Evolutionary conservation across 2,329 filamentous ascomycete genomes (phyloP), one percentile per base, ranked within the genome.

Genomic region (Emydomyces testavorans): DNA sequence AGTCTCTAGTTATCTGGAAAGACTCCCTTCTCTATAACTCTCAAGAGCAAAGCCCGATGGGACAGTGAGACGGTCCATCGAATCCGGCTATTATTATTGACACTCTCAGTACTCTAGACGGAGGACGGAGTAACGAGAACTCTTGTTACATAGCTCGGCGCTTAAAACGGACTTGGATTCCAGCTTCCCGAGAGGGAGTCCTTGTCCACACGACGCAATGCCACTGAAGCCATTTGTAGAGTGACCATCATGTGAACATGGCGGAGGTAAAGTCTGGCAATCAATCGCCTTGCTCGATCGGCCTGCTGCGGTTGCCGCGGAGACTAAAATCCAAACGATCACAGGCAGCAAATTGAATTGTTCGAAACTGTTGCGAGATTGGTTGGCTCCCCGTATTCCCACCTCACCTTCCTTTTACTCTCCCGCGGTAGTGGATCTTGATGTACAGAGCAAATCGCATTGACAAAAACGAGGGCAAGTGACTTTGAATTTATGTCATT

Each of bases 161-260:
- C 43, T 46, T 46, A 37, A 34, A 18, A 36, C 18, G 42, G 26
- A 29, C 13, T 11, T 23, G 21, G 20, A 23, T 18, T 28, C 20
- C 28, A 45, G 42, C 32, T 20, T 29, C 20, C n/a, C 18, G 15
- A 21, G 28, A 28, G 20, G 21, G 11, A 21, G 32, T 38, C 26
- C 24, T 46, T 29, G 43, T 29, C 32, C 23, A 37, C 24, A 15
- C 28, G 16, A 31, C 13, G 13, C n/a, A 15, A 44, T 26, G 15
- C 21, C 16, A n/a, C 10, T 13, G 15, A 34, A 37, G n/a, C 32
- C 18, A 45, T 45, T 37, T 35, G n/a, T 45, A 37, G 21, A 37
- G 10, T 15, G 34, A 11, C n/a, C 36, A 46, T 47, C 45, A 47
- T 47, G 45, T 47, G 45, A 47, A 26, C 34, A 39, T 32, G 26